These are phyloP conservation scores for Leavenworthia alabamica DNA, from an alignment of 345 rosid species.

Conservation along the genomic window DNA sequence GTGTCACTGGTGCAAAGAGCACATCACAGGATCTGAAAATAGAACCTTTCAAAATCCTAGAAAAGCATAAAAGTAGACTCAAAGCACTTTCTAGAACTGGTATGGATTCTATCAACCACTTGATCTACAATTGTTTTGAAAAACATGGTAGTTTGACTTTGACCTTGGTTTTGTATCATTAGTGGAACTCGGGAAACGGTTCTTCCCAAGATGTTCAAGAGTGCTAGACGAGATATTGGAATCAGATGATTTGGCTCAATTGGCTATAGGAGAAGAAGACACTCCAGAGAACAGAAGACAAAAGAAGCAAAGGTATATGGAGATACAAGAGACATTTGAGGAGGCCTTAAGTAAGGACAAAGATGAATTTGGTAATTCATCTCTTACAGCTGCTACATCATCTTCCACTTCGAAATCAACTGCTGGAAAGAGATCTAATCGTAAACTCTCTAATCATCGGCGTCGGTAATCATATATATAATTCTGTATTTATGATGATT, in stretches of 20 bases:
- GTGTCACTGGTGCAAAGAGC: conserved; percentile 32
- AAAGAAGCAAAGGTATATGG: conserved; percentile 48
- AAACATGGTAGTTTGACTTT: neutral
- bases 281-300: conserved; percentile 39
- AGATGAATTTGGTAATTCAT: too few species aligned
- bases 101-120: conserved; percentile 24
- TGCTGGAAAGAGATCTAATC: too few species aligned
- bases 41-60: conserved; percentile 54
- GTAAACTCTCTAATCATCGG: too few species aligned
- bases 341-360: conserved; percentile 60
- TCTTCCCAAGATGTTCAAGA: conserved; percentile 76
- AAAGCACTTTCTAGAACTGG: conserved; percentile 76
- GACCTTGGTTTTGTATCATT: conserved; percentile 14
- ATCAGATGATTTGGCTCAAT: conserved; percentile 41
- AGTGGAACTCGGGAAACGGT: conserved; percentile 77
- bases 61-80: conserved; percentile 55
- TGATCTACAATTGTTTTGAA: neutral
- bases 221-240: conserved; percentile 57
- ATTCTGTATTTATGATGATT: too few species aligned
- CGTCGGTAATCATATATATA: too few species aligned
- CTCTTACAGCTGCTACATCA: too few species aligned
- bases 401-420: too few species aligned
- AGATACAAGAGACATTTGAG: conserved; percentile 42
- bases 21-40: conserved; percentile 43
- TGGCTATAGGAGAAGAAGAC: conserved; percentile 42